A percentile compares a stretch with the other conserved stretches of the same genome.
Evolutionary conservation across 208 protist species (phyloP).

Genomic region (Leishmania martiniquensis): DNA sequence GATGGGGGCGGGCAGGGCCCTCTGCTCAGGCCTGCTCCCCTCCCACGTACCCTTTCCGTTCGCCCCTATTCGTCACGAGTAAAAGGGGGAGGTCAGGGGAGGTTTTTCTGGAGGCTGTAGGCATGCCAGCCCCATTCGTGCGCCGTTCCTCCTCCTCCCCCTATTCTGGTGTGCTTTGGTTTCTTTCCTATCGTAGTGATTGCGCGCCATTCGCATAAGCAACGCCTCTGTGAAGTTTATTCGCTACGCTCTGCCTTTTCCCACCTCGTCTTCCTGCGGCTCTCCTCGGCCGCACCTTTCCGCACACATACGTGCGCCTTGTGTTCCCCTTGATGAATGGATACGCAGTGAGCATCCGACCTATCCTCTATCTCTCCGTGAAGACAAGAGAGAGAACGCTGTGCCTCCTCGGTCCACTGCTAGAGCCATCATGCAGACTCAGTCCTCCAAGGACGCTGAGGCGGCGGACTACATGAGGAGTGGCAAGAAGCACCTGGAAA

Average conservation of each 20-base stretch:
- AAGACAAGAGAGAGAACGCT: not conserved
- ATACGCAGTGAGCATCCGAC: not conserved
- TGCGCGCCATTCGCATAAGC: not conserved
- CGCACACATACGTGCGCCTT: not conserved
- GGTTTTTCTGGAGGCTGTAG: not conserved
- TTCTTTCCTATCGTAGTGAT: not conserved
- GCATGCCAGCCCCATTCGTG: not conserved
- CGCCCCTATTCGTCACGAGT: not conserved
- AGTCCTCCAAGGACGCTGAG: constrained; percentile 33
- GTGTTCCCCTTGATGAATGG: not conserved
- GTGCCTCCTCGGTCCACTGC: not conserved
- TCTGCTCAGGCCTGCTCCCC: not conserved
- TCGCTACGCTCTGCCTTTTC: not conserved
- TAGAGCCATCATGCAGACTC: constrained; percentile 20
- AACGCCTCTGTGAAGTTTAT: not conserved
- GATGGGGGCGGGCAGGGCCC: not conserved
- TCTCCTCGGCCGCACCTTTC: not conserved
- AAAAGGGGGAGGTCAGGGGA: not conserved
- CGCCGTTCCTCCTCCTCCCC: not conserved
- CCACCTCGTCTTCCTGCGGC: not conserved
- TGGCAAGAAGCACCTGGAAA: constrained; percentile 61
- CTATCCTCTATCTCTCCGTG: not conserved
- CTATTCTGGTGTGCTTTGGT: not conserved
- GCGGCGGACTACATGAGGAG: constrained; percentile 58
- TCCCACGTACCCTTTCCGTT: not conserved